A percentile compares a stretch with the other conserved stretches of the same genome.
phyloP scores from a whole-genome alignment of 2,329 filamentous ascomycete genomes.

The Didymella pinodella region DNA sequence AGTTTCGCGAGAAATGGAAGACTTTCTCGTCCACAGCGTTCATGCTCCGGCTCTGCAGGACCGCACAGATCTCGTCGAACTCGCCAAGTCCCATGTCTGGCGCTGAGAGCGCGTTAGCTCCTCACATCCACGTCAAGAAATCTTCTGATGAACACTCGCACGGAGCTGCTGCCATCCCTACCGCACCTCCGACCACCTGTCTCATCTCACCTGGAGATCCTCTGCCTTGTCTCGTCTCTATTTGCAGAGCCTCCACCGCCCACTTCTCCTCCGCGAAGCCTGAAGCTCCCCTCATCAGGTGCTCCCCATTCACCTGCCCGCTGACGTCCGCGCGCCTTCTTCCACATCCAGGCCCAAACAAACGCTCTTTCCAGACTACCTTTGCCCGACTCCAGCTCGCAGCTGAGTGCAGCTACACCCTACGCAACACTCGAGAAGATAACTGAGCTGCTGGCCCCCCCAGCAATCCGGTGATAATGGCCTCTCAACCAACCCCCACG shows the following conservation, averaged over 20 bases:
- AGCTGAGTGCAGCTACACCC: slow-evolving; percentile 18
- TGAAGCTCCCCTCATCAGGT: slow-evolving; percentile 28
- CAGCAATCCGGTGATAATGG: slow-evolving; percentile 31
- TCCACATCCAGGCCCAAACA: slow-evolving; percentile 18
- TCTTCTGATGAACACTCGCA: slow-evolving; percentile 39
- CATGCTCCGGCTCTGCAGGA: slow-evolving; percentile 18
- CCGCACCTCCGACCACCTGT: slow-evolving; percentile 36
- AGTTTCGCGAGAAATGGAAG: background rate
- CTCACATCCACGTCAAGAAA: slow-evolving; percentile 43
- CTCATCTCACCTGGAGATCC: slow-evolving; percentile 34
- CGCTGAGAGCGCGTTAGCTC: slow-evolving; percentile 36
- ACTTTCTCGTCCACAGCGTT: slow-evolving; percentile 6
- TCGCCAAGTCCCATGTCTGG: slow-evolving; percentile 31
- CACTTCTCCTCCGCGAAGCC: slow-evolving; percentile 31
- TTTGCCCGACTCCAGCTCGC: slow-evolving; percentile 22
- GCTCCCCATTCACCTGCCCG: slow-evolving; percentile 36
- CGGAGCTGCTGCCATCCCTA: slow-evolving; percentile 38
- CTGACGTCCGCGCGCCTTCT: slow-evolving; percentile 33
- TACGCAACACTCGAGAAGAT: slow-evolving; percentile 7
- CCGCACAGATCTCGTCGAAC: slow-evolving; percentile 26
- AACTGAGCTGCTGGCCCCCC: slow-evolving; percentile 15
- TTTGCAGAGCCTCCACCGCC: slow-evolving; percentile 28
- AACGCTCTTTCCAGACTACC: slow-evolving; percentile 22
- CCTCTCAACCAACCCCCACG: slow-evolving; percentile 39
- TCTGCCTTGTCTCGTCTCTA: slow-evolving; percentile 29